These are phyloP conservation scores for Lichtheimia ramosa DNA, from an alignment of 371 early-diverging fungal species.

Conservation along the genomic window DNA sequence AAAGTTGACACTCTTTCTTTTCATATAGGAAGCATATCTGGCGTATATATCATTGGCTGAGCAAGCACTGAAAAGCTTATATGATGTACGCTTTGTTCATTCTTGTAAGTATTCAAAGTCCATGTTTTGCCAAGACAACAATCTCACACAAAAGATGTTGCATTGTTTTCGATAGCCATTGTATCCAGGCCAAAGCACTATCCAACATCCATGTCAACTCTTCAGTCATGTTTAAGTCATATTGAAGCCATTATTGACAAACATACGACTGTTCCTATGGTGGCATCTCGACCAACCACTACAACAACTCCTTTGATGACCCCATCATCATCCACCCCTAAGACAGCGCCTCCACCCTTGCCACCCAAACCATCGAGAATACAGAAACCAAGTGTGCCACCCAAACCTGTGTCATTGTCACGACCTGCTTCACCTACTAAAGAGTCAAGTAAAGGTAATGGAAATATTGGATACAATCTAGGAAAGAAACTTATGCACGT, in stretches of 20 bases:
- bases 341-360: constrained; percentile 18
- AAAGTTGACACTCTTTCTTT: not conserved
- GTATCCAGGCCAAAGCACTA: constrained; percentile 43
- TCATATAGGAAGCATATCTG: constrained; percentile 45
- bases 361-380: constrained; percentile 22
- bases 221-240: constrained; percentile 38
- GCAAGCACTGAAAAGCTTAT: constrained; percentile 31
- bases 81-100: constrained; percentile 48
- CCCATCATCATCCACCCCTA: not conserved
- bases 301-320: too few species aligned
- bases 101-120: constrained; percentile 31
- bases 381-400: constrained; percentile 19
- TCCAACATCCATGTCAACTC: constrained; percentile 25
- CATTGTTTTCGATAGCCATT: constrained; percentile 29
- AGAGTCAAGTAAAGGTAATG: not conserved
- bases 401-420: constrained; percentile 13
- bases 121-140: too few species aligned
- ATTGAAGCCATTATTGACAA: constrained; percentile 40
- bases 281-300: too few species aligned
- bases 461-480: not conserved
- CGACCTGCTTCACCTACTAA: constrained; percentile 13
- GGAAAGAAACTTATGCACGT: not conserved
- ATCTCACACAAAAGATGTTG: too few species aligned
- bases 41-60: constrained; percentile 31
- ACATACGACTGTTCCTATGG: constrained; percentile 14